Base-by-base conservation (phyloP, 139 green algal species). In the Haematococcus lacustris region DNA sequence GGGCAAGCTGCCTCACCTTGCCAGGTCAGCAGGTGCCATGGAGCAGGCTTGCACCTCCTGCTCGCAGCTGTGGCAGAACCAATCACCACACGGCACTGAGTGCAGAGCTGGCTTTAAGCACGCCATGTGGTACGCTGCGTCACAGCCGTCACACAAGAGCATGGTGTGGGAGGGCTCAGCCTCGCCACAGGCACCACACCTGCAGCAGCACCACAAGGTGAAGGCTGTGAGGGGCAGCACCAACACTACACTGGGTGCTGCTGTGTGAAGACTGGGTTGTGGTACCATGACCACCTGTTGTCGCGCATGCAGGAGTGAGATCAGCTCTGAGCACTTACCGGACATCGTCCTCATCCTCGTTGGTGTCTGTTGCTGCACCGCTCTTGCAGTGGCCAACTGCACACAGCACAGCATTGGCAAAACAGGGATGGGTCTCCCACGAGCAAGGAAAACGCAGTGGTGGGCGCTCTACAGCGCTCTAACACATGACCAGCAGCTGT, bases 131-230 rank as follows among this genome's bases (percentile, higher is more conserved):
- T 76, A 86, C 37, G 65, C 78, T 0, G 23, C 64, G 35, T 86
- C 78, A 53, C 83, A 89, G 41, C 83, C 83, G 50, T 89, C 83
- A 71, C 83, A 89, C 40, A 89, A 69, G 51, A 89, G 73, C 73
- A 89, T 62, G 37, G 38, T 82, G 34, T 83, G 57, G 2, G 71
- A 73, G 17, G 76, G 80, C 59, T 82, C 28, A 0, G 53, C 39
- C 2, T 67, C 6, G n/a, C 73, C 75, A 53, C 76, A 84, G 25
- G 74, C 57, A 5, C 30, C n/a, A 64, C 73, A 83, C n/a, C 68
- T 76, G 75, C 41, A 64, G 26, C 53, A 23, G 26, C 21, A 21
- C 30, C 53, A 64, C 23, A 64, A 30, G 53, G 21, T 64, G 47
- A 23, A 26, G 4, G 13, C 30, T 23, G 26, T 21, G 33, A 30